Percentiles rank a stretch among this genome's conserved stretches.
Conservation (phyloP, 2,329 filamentous ascomycete genomes). For the Aschersonia sp. region DNA sequence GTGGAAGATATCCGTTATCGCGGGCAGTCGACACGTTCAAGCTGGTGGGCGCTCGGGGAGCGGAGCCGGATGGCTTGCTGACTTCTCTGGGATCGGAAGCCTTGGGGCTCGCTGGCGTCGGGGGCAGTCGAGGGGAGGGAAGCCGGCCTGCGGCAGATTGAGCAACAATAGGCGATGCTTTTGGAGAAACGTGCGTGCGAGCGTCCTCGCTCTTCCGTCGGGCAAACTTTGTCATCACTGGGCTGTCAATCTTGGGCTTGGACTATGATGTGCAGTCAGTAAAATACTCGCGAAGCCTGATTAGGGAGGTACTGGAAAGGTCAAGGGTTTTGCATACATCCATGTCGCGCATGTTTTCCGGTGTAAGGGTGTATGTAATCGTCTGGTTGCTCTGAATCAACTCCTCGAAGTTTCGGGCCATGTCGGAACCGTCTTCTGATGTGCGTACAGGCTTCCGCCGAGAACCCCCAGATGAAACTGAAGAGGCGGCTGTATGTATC, state of each 20-base stretch:
- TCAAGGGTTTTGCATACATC: conserved; percentile 32
- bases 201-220: conserved; percentile 32
- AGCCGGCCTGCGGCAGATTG: conserved; percentile 17
- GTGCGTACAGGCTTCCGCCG: conserved; percentile 39
- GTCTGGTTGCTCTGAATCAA: conserved; percentile 72
- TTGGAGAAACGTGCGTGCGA: conserved; percentile 26
- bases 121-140: conserved; percentile 6
- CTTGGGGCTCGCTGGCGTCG: conserved; percentile 2
- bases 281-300: too few relatives aligned
- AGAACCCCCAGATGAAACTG: conserved; percentile 31
- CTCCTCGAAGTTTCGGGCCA: conserved; percentile 59
- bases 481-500: conserved; percentile 35
- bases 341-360: conserved; percentile 63
- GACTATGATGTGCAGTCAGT: conserved; percentile 13
- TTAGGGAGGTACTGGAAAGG: too few relatives aligned
- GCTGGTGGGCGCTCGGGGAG: conserved; percentile 10
- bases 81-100: conserved; percentile 4
- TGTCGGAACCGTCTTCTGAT: conserved; percentile 45
- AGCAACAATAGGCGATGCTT: conserved; percentile 30
- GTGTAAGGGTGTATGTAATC: conserved; percentile 69
- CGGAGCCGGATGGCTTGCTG: conserved; percentile 6
- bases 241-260: conserved; percentile 25
- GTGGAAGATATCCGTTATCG: conserved; percentile 26
- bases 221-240: conserved; percentile 22
- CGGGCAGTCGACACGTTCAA: conserved; percentile 9